A percentile compares a stretch with the other conserved stretches of the same genome.
These are phyloP conservation scores for Pseudogymnoascus sp. DNA, from an alignment of 2,329 filamentous ascomycete species.

Conservation along the genomic window DNA sequence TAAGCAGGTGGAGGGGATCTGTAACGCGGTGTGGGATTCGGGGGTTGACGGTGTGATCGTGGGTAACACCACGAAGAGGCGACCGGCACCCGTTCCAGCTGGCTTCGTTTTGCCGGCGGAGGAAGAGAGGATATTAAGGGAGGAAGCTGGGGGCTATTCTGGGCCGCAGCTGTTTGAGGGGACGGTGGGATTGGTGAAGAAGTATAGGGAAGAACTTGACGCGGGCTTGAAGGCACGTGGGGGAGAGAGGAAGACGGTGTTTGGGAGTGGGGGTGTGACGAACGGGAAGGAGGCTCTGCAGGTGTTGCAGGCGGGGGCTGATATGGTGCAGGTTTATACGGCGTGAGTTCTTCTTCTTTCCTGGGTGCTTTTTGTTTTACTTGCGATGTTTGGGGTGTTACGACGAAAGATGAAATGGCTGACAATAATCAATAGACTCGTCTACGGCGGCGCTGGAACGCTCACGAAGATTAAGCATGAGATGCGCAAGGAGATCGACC, in stretches of 20 bases:
- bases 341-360: slow-evolving; percentile 30
- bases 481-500: slow-evolving; percentile 37
- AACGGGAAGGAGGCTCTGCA: slow-evolving; percentile 76
- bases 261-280: slow-evolving; percentile 88
- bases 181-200: slow-evolving; percentile 68
- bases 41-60: slow-evolving; percentile 95
- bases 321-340: slow-evolving; percentile 87
- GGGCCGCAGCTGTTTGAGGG: slow-evolving; percentile 81
- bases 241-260: slow-evolving; percentile 64
- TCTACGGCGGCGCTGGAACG: slow-evolving; percentile 57
- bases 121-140: slow-evolving; percentile 55
- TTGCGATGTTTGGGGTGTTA: background rate
- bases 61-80: slow-evolving; percentile 88
- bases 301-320: slow-evolving; percentile 80
- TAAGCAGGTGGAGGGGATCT: slow-evolving; percentile 78
- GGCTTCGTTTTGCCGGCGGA: slow-evolving; percentile 54
- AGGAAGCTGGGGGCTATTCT: slow-evolving; percentile 80
- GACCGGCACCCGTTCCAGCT: slow-evolving; percentile 60
- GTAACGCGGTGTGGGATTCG: slow-evolving; percentile 70
- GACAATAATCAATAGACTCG: slow-evolving; percentile 30
- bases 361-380: background rate
- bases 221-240: slow-evolving; percentile 29
- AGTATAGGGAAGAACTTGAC: slow-evolving; percentile 66
- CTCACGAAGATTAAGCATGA: slow-evolving; percentile 57
- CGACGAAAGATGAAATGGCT: slow-evolving; percentile 2